A percentile compares a stretch with the other conserved stretches of the same genome.
Evolutionary conservation across 2,329 filamentous ascomycete genomes (phyloP).

Genomic region (Sporothrix mexicana): DNA sequence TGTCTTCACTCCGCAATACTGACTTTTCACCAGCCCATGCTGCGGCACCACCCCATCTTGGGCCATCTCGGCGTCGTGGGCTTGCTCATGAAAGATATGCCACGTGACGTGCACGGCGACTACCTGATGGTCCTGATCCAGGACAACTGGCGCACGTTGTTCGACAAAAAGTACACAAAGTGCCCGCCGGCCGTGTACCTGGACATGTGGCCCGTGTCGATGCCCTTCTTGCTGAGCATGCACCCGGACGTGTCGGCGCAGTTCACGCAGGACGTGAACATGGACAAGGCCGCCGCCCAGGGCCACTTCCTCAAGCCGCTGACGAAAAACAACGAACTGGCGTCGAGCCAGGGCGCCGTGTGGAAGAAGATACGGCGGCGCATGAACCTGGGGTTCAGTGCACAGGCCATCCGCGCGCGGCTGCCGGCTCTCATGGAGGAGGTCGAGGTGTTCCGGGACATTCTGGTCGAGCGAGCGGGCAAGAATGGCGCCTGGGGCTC

Average conservation of each 20-base stretch:
- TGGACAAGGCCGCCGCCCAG: conserved; percentile 32
- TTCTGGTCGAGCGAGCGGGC: conserved; percentile 38
- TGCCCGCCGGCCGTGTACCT: conserved; percentile 35
- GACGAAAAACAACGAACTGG: conserved; percentile 44
- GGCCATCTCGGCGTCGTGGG: conserved; percentile 38
- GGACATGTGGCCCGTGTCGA: conserved; percentile 35
- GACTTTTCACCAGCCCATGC: conserved; percentile 36
- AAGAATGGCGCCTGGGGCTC: conserved; percentile 37
- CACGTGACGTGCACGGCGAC: conserved; percentile 37
- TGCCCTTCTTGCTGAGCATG: conserved; percentile 36
- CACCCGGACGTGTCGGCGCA: conserved; percentile 34
- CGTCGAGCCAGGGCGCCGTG: conserved; percentile 46
- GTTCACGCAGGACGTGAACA: conserved; percentile 33
- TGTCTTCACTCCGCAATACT: not conserved
- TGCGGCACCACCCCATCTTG: conserved; percentile 37
- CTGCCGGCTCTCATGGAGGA: conserved; percentile 45
- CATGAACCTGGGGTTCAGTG: conserved; percentile 49
- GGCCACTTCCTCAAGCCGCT: conserved; percentile 37
- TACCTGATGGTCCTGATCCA: conserved; percentile 38
- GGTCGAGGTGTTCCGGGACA: conserved; percentile 41
- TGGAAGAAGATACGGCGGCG: conserved; percentile 47
- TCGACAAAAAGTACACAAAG: conserved; percentile 28
- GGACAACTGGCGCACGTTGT: conserved; percentile 38
- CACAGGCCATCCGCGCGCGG: conserved; percentile 44
- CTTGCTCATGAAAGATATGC: conserved; percentile 35